Percentiles rank a stretch among this genome's conserved stretches.
These are phyloP conservation scores for Meyerozyma smithsonii DNA, from an alignment of 1,139 yeast species.

Conservation along the genomic window DNA sequence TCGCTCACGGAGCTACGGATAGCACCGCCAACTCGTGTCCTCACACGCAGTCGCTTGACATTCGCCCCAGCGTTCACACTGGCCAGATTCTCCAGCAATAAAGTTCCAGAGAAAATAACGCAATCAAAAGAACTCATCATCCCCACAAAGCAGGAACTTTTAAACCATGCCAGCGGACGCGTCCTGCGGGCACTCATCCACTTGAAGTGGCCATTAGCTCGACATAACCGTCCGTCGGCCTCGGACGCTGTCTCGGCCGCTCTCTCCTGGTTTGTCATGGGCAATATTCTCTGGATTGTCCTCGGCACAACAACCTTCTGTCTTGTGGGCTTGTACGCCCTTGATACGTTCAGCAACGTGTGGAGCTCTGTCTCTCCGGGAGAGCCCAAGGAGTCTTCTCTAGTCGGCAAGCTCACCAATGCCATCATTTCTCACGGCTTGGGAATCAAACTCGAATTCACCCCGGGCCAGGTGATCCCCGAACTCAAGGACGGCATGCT, in stretches of 20 bases:
- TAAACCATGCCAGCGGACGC: slow-evolving; percentile 40
- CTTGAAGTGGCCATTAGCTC: slow-evolving; percentile 55
- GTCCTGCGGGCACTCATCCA: slow-evolving; percentile 50
- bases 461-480: slow-evolving; percentile 34
- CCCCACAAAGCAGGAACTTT: slow-evolving; percentile 31
- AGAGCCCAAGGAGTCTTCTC: slow-evolving; percentile 19
- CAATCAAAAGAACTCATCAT: background rate
- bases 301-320: slow-evolving; percentile 65
- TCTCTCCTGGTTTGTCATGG: slow-evolving; percentile 53
- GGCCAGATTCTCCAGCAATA: background rate
- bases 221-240: slow-evolving; percentile 44
- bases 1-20: background rate
- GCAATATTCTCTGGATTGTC: slow-evolving; percentile 54
- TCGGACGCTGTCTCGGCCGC: slow-evolving; percentile 56
- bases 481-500: slow-evolving; percentile 59
- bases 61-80: background rate
- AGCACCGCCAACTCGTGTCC: background rate
- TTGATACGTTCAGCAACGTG: slow-evolving; percentile 37
- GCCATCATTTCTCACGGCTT: slow-evolving; percentile 37
- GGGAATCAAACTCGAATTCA: slow-evolving; percentile 33
- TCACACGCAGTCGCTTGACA: background rate
- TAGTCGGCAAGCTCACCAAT: slow-evolving; percentile 32
- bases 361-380: slow-evolving; percentile 15
- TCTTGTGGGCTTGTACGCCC: slow-evolving; percentile 45
- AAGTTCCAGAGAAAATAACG: background rate